Conservation (phyloP, 2,329 filamentous ascomycete species). For the Macroventuria anomochaeta region DNA sequence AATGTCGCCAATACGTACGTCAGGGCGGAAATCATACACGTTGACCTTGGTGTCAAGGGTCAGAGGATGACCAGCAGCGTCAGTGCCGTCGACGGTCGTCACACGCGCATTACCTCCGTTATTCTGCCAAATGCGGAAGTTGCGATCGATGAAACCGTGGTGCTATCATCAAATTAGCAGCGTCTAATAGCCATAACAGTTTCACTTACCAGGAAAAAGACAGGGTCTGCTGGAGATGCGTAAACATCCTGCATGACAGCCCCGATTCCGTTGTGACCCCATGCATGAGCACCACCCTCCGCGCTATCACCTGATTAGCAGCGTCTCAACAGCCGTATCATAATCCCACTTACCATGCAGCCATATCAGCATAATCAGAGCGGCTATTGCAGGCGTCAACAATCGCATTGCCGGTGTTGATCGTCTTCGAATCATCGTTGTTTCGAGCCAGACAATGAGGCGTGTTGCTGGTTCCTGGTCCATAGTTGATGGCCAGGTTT, state of each 20-base stretch:
- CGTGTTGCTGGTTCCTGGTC: conserved; percentile 36
- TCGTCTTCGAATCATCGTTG: conserved; percentile 29
- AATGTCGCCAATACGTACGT: conserved; percentile 37
- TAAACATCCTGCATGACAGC: conserved; percentile 44
- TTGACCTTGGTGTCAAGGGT: conserved; percentile 39
- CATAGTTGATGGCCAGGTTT: conserved; percentile 39
- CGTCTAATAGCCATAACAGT: not conserved
- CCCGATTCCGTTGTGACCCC: conserved; percentile 46
- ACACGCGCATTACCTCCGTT: conserved; percentile 24
- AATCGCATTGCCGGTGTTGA: conserved; percentile 34
- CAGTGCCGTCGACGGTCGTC: conserved; percentile 52
- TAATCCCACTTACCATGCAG: conserved; percentile 19
- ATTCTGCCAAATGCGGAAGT: conserved; percentile 60
- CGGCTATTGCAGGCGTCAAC: conserved; percentile 39
- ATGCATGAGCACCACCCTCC: conserved; percentile 42
- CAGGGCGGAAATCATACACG: conserved; percentile 36
- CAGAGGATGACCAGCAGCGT: conserved; percentile 27
- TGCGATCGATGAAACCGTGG: conserved; percentile 57
- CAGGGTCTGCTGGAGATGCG: conserved; percentile 42
- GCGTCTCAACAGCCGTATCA: too few relatives aligned
- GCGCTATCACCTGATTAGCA: not conserved
- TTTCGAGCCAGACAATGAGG: conserved; percentile 43
- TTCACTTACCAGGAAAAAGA: conserved; percentile 21
- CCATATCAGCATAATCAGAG: conserved; percentile 37
- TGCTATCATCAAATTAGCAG: not conserved